Conservation (phyloP, 257 asterid species). For the Hygrophila difformis region DNA sequence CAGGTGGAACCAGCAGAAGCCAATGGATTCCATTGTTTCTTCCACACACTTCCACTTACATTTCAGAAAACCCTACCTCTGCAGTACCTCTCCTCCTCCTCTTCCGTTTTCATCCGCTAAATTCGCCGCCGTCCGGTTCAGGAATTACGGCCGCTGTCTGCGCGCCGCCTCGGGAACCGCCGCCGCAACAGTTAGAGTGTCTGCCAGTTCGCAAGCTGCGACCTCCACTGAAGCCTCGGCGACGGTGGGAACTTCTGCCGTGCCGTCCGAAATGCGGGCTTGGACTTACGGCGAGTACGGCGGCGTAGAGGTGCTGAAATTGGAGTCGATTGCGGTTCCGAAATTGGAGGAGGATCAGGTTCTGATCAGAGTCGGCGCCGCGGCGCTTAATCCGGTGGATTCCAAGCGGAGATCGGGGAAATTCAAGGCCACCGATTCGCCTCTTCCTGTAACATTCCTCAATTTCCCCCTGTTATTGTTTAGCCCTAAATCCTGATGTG, state of each 20-base stretch:
- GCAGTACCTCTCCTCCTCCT: conserved; percentile 10
- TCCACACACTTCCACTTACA: conserved; percentile 45
- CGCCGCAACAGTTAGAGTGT: no score
- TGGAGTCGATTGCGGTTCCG: conserved; percentile 55
- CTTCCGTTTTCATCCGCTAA: conserved; percentile 21
- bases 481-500: not conserved
- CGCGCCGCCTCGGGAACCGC: conserved; percentile 20
- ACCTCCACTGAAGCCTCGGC: conserved; percentile 36
- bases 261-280: conserved; percentile 75
- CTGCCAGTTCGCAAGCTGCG: conserved; percentile 55
- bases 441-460: conserved; percentile 68
- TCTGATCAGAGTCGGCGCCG: conserved; percentile 73
- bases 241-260: conserved; percentile 25
- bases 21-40: conserved; percentile 61
- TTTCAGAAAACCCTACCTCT: conserved; percentile 26
- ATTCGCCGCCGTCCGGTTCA: conserved; percentile 13
- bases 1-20: conserved; percentile 5
- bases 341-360: conserved; percentile 64
- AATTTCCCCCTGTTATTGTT: not conserved
- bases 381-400: conserved; percentile 89
- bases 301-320: conserved; percentile 61
- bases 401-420: conserved; percentile 68
- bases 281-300: conserved; percentile 83
- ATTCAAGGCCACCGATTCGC: conserved; percentile 87
- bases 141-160: conserved; percentile 9